phyloP scores from a whole-genome alignment of 495 filamentous ascomycete species.

The Aspergillus ellipticus region DNA sequence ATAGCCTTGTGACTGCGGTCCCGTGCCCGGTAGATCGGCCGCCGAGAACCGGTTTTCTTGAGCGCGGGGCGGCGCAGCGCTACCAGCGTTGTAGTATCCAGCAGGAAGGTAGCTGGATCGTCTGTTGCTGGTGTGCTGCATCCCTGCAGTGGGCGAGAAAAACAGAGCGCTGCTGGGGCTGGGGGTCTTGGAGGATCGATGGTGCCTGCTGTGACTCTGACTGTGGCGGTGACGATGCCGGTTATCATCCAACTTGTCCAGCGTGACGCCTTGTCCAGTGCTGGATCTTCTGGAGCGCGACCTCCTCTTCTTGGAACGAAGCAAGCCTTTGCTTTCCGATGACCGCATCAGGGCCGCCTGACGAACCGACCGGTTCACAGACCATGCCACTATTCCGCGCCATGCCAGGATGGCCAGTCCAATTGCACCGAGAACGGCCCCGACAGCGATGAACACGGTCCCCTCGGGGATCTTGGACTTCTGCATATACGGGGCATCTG shows the following conservation, averaged over 20 bases:
- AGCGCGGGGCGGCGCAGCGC: conserved; percentile 44
- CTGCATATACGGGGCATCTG: conserved; percentile 91
- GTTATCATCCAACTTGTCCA: conserved; percentile 46
- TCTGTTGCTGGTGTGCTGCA: conserved; percentile 45
- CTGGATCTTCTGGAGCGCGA: conserved; percentile 16
- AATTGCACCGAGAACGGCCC: conserved; percentile 79
- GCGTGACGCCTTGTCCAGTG: conserved; percentile 37
- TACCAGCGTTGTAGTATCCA: conserved; percentile 82
- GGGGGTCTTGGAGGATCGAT: conserved; percentile 38
- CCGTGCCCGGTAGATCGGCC: conserved; percentile 16
- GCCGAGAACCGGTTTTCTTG: conserved; percentile 16
- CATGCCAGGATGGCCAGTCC: conserved; percentile 76
- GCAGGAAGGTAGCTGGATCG: conserved; percentile 76
- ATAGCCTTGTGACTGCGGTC: conserved; percentile 27
- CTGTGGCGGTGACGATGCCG: conserved; percentile 32
- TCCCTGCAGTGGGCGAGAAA: conserved; percentile 86
- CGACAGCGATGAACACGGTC: conserved; percentile 93
- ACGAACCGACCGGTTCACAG: conserved; percentile 81
- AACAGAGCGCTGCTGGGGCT: conserved; percentile 64
- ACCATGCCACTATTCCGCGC: conserved; percentile 87
- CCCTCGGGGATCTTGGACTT: conserved; percentile 87
- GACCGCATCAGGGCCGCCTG: conserved; percentile 72
- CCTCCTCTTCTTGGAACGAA: conserved; percentile 52
- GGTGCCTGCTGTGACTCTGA: conserved; percentile 29
- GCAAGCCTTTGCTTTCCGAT: conserved; percentile 61